Evolutionary conservation across 176 grass and related monocot species (phyloP).

Genomic region (Paspalum notatum): DNA sequence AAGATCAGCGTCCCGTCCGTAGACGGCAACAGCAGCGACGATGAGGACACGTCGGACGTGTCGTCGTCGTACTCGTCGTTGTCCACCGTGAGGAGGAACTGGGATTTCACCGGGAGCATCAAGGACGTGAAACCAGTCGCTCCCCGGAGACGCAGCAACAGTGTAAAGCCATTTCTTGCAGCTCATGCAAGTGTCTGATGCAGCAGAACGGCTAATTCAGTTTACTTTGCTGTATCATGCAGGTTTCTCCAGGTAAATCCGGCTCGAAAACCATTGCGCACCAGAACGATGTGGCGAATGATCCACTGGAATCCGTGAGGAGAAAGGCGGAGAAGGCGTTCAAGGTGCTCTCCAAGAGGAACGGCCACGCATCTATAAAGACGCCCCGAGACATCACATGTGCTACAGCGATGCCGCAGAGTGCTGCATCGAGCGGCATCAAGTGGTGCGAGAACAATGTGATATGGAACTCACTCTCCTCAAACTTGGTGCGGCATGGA

Average conservation of each 20-base stretch:
- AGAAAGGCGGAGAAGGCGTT: slow-evolving; percentile 70
- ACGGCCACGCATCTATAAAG: slow-evolving; percentile 36
- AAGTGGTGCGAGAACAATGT: slow-evolving; percentile 62
- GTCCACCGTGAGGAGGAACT: slow-evolving; percentile 68
- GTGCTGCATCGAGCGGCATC: slow-evolving; percentile 36
- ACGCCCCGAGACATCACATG: slow-evolving; percentile 47
- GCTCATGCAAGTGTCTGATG: neutral
- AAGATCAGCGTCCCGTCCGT: slow-evolving; percentile 50
- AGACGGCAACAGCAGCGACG: slow-evolving; percentile 54
- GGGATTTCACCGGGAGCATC: slow-evolving; percentile 60
- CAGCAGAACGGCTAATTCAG: neutral
- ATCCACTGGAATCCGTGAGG: slow-evolving; percentile 50
- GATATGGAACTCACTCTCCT: slow-evolving; percentile 61
- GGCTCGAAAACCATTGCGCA: neutral
- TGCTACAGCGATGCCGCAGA: slow-evolving; percentile 1
- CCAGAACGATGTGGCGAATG: slow-evolving; percentile 27
- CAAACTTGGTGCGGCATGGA: slow-evolving; percentile 62
- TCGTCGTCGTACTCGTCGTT: slow-evolving; percentile 52
- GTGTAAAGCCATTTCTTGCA: slow-evolving; percentile 48
- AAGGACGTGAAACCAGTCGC: slow-evolving; percentile 52
- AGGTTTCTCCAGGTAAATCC: slow-evolving; percentile 73
- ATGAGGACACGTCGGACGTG: slow-evolving; percentile 65
- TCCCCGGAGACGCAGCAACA: slow-evolving; percentile 49
- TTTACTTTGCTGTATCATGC: neutral
- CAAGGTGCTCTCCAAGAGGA: slow-evolving; percentile 66